Conservation (phyloP, 2,329 filamentous ascomycete species). For the Colletotrichum cereale region DNA sequence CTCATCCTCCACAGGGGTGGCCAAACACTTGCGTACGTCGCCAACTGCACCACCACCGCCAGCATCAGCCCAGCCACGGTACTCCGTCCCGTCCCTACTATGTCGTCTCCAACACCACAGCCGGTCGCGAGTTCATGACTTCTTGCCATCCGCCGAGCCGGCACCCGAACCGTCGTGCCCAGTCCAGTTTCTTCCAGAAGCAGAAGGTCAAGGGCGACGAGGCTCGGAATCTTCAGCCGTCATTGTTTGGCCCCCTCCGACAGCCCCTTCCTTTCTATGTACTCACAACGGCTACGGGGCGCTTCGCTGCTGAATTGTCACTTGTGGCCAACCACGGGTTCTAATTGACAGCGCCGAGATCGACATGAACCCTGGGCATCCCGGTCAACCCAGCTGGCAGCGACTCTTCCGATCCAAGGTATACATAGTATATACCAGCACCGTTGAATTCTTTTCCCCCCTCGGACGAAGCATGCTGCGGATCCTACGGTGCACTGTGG, state of each 20-base stretch:
- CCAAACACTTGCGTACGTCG: conserved; percentile 5
- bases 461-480: conserved; percentile 31
- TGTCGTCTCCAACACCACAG: not conserved
- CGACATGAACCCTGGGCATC: conserved; percentile 13
- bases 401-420: conserved; percentile 18
- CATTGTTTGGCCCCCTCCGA: not conserved
- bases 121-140: not conserved
- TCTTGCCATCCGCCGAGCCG: not conserved
- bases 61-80: not conserved
- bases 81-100: not conserved
- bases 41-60: not conserved
- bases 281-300: conserved; percentile 23
- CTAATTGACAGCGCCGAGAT: conserved; percentile 7
- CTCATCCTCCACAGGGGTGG: not conserved
- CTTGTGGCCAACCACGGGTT: conserved; percentile 12
- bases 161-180: not conserved
- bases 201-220: conserved; percentile 10
- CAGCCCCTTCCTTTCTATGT: not conserved
- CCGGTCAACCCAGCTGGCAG: conserved; percentile 10
- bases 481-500: conserved; percentile 30
- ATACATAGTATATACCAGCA: conserved; percentile 27
- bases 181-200: conserved; percentile 12
- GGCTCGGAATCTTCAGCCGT: conserved; percentile 25
- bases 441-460: conserved; percentile 20
- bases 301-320: not conserved